A percentile compares a stretch with the other conserved stretches of the same genome.
phyloP scores from a whole-genome alignment of 371 early-diverging fungal species.

The Mucor mucedo region DNA sequence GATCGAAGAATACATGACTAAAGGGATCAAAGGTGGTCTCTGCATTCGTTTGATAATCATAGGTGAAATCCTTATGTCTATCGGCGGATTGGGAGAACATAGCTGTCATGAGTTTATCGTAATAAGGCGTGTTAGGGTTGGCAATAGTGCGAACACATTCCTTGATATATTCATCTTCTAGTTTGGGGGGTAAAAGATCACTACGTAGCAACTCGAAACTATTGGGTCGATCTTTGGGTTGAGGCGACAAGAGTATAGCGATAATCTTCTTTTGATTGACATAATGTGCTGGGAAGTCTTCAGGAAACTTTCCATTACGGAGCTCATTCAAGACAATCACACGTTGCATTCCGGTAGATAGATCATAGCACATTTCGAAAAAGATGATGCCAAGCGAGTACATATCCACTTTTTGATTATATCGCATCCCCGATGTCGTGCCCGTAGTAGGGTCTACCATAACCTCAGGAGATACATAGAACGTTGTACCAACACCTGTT shows the following conservation, averaged over 20 bases:
- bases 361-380: constrained; percentile 76
- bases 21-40: constrained; percentile 61
- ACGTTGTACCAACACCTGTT: constrained; percentile 88
- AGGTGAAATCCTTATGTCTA: constrained; percentile 88
- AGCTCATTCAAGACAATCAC: constrained; percentile 66
- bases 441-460: constrained; percentile 53
- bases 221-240: constrained; percentile 83
- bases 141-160: constrained; percentile 92
- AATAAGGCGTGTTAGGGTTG: constrained; percentile 89
- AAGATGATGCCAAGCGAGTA: constrained; percentile 64
- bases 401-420: constrained; percentile 63
- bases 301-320: constrained; percentile 74
- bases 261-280: constrained; percentile 76
- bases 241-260: constrained; percentile 72
- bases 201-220: constrained; percentile 84
- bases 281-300: constrained; percentile 71
- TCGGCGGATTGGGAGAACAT: constrained; percentile 83
- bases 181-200: constrained; percentile 80
- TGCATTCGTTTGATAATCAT: constrained; percentile 77
- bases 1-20: constrained; percentile 70
- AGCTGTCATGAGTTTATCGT: constrained; percentile 78
- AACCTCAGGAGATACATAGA: constrained; percentile 93
- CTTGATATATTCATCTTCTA: constrained; percentile 92
- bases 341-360: constrained; percentile 81
- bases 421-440: constrained; percentile 52